Evolutionary conservation across 2,329 filamentous ascomycete genomes (phyloP), one percentile per base, ranked within the genome.

Genomic region (Alternaria viburni): DNA sequence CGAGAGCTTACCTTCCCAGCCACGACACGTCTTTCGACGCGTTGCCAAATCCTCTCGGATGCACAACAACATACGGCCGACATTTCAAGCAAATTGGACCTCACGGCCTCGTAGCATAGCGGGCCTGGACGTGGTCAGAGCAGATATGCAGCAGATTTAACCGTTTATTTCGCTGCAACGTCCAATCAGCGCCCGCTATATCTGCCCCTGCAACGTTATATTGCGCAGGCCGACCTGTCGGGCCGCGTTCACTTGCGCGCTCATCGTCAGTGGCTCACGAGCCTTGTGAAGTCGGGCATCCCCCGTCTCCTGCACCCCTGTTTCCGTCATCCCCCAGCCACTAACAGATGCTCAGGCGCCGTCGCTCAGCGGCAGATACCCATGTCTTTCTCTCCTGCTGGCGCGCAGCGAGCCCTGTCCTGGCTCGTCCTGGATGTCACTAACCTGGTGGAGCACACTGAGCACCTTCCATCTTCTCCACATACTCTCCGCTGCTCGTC

Each of bases 401-500:
- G 66, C 66, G 49, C 69, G 70, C 74, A 74, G 65, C 59, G 15
- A 32, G 52, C 70, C 73, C 61, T 69, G 70, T 73, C 75, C 76
- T 66, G 75, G 75, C 62, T 56, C 61, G 32, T 65, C 60, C 69
- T 69, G 61, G 57, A 67, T 67, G 69, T 66, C 66, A 70, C 70
- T 72, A 68, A 65, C 65, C 64, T 67, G 67, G 70, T 70, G 72
- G 68, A 67, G 73, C 69, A 70, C 72, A 70, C 70, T 71, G 73
- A 69, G 72, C 75, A 75, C 74, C 73, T 71, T 74, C 71, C 72
- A 69, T 70, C 70, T 67, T 76, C 75, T 77, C 75, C 77, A 79
- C 76, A 78, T 72, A 70, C 74, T 73, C 72, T 74, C 68, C 71
- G 69, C 70, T 73, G 66, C 63, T 68, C 66, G 68, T 75, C 68